Conservation (phyloP, 176 grass and related monocot genomes). For the Oryza punctata region DNA sequence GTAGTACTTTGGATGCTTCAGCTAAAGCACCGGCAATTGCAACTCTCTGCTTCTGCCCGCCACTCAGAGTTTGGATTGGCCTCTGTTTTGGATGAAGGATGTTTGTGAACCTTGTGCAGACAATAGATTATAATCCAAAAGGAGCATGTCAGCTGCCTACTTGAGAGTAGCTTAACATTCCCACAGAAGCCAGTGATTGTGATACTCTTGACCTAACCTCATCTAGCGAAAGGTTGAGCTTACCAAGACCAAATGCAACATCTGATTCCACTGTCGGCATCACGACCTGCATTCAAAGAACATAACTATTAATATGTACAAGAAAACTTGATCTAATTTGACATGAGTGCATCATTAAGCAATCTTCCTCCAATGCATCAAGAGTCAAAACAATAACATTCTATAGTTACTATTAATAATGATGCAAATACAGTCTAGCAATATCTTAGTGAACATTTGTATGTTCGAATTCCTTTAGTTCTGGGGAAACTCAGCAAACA, state of each 20-base stretch:
- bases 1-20: constrained; percentile 82
- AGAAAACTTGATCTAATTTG: background rate
- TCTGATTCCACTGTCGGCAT: constrained; percentile 94
- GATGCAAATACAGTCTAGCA: background rate
- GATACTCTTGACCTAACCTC: constrained; percentile 82
- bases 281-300: constrained; percentile 58
- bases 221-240: constrained; percentile 71
- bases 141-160: constrained; percentile 51
- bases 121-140: constrained; percentile 58
- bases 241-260: constrained; percentile 97
- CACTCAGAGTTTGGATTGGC: constrained; percentile 90
- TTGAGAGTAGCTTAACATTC: constrained; percentile 83
- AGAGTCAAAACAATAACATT: background rate
- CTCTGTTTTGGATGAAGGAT: constrained; percentile 70
- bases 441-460: background rate
- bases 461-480: background rate
- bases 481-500: background rate
- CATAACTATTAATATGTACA: constrained; percentile 1
- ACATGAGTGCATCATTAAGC: constrained; percentile 6
- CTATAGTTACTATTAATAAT: background rate
- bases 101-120: constrained; percentile 46
- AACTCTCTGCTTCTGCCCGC: constrained; percentile 97
- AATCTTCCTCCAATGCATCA: background rate
- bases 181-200: constrained; percentile 72
- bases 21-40: constrained; percentile 95